These are phyloP conservation scores for Exophiala calicioides DNA, from an alignment of 2,329 filamentous ascomycete species.

Conservation along the genomic window DNA sequence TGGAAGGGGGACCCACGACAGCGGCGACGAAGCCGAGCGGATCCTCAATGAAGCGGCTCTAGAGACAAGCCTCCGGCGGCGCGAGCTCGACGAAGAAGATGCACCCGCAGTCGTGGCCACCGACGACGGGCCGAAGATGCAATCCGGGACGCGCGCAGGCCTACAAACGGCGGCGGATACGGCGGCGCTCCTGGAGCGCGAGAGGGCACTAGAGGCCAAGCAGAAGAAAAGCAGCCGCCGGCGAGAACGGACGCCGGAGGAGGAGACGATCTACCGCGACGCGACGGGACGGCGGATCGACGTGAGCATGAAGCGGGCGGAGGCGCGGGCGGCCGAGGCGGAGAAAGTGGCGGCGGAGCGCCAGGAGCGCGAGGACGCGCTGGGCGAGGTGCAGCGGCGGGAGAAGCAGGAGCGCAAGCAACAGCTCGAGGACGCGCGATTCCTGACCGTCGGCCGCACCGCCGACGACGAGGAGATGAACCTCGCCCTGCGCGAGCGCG, in stretches of 20 bases:
- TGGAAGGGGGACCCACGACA: conserved; percentile 2
- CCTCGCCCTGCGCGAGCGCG: conserved; percentile 70
- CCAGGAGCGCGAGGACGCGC: conserved; percentile 68
- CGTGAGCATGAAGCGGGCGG: conserved; percentile 83
- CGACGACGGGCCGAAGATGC: conserved; percentile 64
- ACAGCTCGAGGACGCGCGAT: conserved; percentile 74
- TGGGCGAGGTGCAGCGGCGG: conserved; percentile 80
- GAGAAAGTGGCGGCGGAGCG: conserved; percentile 66
- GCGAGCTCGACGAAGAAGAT: conserved; percentile 51
- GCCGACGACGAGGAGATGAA: conserved; percentile 90
- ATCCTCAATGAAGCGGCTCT: conserved; percentile 73
- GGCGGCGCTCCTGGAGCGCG: conserved; percentile 63
- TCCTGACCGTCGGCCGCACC: conserved; percentile 75
- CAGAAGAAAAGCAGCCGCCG: conserved; percentile 39
- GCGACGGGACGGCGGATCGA: conserved; percentile 94
- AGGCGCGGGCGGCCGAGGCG: conserved; percentile 76
- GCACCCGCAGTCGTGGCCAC: conserved; percentile 43
- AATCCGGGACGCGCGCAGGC: conserved; percentile 82
- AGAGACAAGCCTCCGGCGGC: conserved; percentile 59
- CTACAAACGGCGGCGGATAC: conserved; percentile 83
- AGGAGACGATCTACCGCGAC: conserved; percentile 92
- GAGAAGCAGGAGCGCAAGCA: conserved; percentile 66
- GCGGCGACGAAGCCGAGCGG: conserved; percentile 62
- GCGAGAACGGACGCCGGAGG: conserved; percentile 48
- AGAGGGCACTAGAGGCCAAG: conserved; percentile 2